Evolutionary conservation across 2,329 filamentous ascomycete species (phyloP), one percentile per base, ranked within the genome.

Genomic region (Nigrospora sphaerica): DNA sequence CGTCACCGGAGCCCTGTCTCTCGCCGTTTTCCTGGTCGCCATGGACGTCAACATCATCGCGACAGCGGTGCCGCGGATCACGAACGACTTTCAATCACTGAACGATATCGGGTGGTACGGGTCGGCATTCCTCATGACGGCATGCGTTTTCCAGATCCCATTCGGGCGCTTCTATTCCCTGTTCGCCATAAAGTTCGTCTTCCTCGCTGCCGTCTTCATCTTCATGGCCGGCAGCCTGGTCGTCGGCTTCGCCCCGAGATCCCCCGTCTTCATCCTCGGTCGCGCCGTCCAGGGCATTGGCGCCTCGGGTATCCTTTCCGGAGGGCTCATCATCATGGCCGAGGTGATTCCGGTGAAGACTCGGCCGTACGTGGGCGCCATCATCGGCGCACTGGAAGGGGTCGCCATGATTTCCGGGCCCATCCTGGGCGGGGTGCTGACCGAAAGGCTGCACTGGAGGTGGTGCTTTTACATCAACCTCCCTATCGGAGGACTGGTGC

Each of bases 101-200:
- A 38, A 34, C 2, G 58, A 65, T 44, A 53, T 61, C n/a, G 61
- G 60, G 23, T 66, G 62, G 63, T 66, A 66, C 51, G 61, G 60
- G 31, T 57, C 56, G 5, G 59, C 56, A 7, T 65, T 60, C 45
- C 55, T 62, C 40, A 51, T 66, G 12, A 57, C 57, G 31, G 54
- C 55, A 34, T 59, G 55, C 34, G 53, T 56, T 32, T 62, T 61
- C 38, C 63, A 67, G 51, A 59, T 65, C n/a, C 45, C 59, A 28
- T 68, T 62, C 44, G 64, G 65, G 38, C 66, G 64, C 49, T 47
- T 62, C 14, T 69, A 64, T 53, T 62, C 57, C 45, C 61, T 64
- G 44, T 62, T 44, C 33, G 23, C 36, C 42, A 12, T 35, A 19
- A 14, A 35, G 18, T 9, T 28, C 42, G 13, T 37, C 42, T 23